Evolutionary conservation across 1,284 basidiomycete species (phyloP), one percentile per base, ranked within the genome.

Genomic region (Ustilago curta): DNA sequence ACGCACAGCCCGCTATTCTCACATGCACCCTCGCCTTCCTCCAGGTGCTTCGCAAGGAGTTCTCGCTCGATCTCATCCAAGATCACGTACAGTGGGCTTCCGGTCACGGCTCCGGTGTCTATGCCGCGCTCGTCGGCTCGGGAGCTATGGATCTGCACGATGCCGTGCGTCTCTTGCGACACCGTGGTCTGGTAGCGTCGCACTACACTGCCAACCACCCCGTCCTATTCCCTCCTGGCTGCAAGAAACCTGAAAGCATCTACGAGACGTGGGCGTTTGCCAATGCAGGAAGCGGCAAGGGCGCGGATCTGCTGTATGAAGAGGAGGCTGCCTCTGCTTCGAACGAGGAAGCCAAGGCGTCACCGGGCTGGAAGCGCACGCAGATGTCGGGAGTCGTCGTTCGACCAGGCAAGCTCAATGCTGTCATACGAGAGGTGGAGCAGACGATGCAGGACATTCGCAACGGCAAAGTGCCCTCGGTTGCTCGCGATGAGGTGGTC

Each of bases 181-280:
- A 82, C 43, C 77, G 81, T 21, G 83, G 83, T 12, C 69, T 83
- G 25, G 60, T 78, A 7, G 73, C 70, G 1, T 76, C 76, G 37
- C 68, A 76, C 19, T 79, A 71, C 50, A 68, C 82, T 1, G 58
- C 52, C 29, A 67, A 77, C 23, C 67, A 83, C 45, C 78, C 80
- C 0, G 68, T 76, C 0, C 73, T 84, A 18, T 84, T 84, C 59
- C 83, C 83, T 0, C 50, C 56, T 8, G 83, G 83, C 21, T 82
- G 82, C 50, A 56, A 65, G 42, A 76, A 65, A 45, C 83, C 82
- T 0, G 78, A 73, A 9, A 82, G 70, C 64, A 65, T 83, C 27
- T 84, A 82, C 63, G 82, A 83, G 59, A 83, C 82, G 12, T 84
- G 83, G 83, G 83, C 79, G 3, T 84, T 84, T 56, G 73, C 82